A percentile compares a stretch with the other conserved stretches of the same genome.
These are phyloP conservation scores for Cyberlindnera sargentensis DNA, from an alignment of 805 yeast species.

Conservation along the genomic window DNA sequence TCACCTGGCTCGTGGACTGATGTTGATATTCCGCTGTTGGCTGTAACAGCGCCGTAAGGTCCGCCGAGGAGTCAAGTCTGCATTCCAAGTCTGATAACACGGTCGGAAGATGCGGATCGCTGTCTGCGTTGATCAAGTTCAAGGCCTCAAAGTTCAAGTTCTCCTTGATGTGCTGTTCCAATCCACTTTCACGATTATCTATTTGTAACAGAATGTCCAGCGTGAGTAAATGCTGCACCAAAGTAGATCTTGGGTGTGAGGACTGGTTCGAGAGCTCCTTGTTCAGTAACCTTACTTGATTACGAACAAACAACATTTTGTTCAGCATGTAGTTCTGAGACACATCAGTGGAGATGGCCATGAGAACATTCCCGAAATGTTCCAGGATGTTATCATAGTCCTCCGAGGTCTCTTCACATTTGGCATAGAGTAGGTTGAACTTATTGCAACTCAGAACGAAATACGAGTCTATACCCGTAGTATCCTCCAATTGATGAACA, in stretches of 20 bases:
- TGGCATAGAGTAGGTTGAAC: constrained; percentile 18
- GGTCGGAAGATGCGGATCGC: constrained; percentile 14
- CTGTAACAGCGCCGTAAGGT: constrained; percentile 1
- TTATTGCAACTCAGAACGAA: constrained; percentile 24
- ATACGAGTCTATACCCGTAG: constrained; percentile 21
- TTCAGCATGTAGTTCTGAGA: constrained; percentile 24
- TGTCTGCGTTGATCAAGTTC: neutral
- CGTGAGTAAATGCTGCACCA: constrained; percentile 13
- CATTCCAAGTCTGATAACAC: constrained; percentile 5
- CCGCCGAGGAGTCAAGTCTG: constrained; percentile 1
- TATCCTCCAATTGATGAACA: constrained; percentile 20
- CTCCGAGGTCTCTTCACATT: constrained; percentile 6
- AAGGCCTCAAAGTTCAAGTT: constrained; percentile 10
- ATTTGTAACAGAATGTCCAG: constrained; percentile 16
- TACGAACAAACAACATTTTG: constrained; percentile 16
- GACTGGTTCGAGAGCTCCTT: constrained; percentile 2
- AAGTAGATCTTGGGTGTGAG: neutral
- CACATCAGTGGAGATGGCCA: constrained; percentile 17
- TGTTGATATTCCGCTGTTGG: constrained; percentile 3
- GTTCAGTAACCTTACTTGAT: constrained; percentile 16
- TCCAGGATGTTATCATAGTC: constrained; percentile 22
- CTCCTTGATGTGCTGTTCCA: constrained; percentile 11
- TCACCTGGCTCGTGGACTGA: neutral
- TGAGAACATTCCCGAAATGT: constrained; percentile 22
- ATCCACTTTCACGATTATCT: constrained; percentile 29